Evolutionary conservation across 768 basidiomycete genomes (phyloP).

Genomic region (Amanita polypyramis): DNA sequence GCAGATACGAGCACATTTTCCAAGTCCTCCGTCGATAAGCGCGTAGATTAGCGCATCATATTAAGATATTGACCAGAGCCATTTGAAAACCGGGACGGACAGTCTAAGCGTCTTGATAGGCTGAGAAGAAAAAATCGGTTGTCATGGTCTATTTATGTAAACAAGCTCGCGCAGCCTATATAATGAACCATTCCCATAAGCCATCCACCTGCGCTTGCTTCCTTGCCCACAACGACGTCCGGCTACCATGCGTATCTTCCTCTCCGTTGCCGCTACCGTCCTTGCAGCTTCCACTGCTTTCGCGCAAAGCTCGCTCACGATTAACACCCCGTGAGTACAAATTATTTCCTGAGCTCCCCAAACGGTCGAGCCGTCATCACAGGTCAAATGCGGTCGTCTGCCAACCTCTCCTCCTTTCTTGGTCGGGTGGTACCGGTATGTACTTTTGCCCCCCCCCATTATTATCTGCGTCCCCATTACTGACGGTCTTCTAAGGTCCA

Average conservation of each 20-base stretch:
- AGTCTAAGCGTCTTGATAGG: not conserved
- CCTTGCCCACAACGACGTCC: conserved; percentile 16
- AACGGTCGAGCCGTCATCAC: not conserved
- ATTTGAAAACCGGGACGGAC: not conserved
- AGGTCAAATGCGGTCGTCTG: conserved; percentile 45
- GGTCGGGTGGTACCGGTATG: conserved; percentile 49
- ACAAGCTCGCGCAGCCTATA: conserved; percentile 14
- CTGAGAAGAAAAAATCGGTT: too few relatives aligned
- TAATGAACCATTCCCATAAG: conserved; percentile 7
- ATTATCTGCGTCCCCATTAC: conserved; percentile 4
- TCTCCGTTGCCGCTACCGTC: conserved; percentile 27
- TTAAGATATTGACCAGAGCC: not conserved
- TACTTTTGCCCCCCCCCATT: conserved; percentile 3
- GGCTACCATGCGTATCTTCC: conserved; percentile 29
- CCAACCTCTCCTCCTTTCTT: conserved; percentile 42
- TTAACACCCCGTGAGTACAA: conserved; percentile 69
- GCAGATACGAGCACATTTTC: not conserved
- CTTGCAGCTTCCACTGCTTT: conserved; percentile 30
- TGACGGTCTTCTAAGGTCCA: conserved; percentile 33
- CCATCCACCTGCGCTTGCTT: conserved; percentile 17
- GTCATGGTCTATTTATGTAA: conserved; percentile 17
- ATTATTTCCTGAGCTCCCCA: not conserved
- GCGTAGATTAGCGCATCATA: not conserved
- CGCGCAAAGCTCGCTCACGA: conserved; percentile 32
- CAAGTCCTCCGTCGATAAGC: not conserved